Base-by-base conservation (phyloP, 2,329 filamentous ascomycete genomes). In the Fusarium paranaense region DNA sequence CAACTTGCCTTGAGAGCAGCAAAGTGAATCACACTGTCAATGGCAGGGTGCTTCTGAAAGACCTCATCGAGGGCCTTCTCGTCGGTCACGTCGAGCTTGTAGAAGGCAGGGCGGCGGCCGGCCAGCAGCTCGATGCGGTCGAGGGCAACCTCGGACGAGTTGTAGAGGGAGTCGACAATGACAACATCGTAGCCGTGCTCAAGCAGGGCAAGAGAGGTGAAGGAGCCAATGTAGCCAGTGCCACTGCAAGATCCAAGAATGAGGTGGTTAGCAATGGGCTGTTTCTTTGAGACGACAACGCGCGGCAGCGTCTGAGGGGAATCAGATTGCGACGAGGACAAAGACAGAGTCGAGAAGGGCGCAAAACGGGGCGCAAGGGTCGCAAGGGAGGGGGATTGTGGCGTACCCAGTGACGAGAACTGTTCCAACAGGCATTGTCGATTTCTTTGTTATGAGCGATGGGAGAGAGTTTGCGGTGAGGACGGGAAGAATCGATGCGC, bases 1-100 rank as follows among this genome's bases (percentile, higher is more conserved):
- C 22, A 56, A 79, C 85, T 78, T 85, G 93, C 94, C 93, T 99
- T 99, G 78, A 99, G 90, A 27, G 97, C 97, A 74, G 97, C 97
- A 82, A 99, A 99, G 88, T 99, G 97, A 80, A 99, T 98, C 76
- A 98, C 97, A 82, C 94, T 98, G 89, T 98, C 95, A 81, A 99
- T 98, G 80, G 94, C 93, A 61, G 95, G 95, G 85, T 98, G 93
- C 81, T 93, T 93, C 73, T 90, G 88, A 82, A 99, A 98, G 79
- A 98, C 93, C 79, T 92, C 91, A 82, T 98, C 94, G 67, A 99
- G 89, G 14, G 88, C 93, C 72, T 89, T 89, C 83, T 97, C 93
- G 81, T 98, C 90, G 78, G 95, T 98, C 80, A 99, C 90, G 85
- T 99, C 97, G 81, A 91, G 87, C 83, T 97, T 87, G 87, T 95